phyloP scores from a whole-genome alignment of 169 alveolate genomes.

The Cystoisospora suis region DNA sequence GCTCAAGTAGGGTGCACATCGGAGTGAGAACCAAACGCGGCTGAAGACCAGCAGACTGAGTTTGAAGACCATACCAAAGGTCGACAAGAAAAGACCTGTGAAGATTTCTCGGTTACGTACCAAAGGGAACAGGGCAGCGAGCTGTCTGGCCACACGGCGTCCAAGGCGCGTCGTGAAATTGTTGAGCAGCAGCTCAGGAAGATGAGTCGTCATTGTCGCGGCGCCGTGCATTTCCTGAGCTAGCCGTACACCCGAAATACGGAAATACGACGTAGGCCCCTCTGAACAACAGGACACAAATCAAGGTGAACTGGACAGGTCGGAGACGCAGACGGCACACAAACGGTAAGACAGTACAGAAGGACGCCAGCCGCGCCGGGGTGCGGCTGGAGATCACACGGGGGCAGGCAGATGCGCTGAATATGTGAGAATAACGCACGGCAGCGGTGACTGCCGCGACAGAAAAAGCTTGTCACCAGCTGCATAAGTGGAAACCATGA shows the following conservation, averaged over 20 bases:
- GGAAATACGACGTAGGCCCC: conserved; percentile 66
- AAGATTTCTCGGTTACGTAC: too few species aligned
- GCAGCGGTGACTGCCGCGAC: not conserved
- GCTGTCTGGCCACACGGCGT: conserved; percentile 95
- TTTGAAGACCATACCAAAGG: too few species aligned
- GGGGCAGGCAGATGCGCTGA: not conserved
- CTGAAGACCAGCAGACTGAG: too few species aligned
- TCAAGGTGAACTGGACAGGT: not conserved
- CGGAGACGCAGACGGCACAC: not conserved
- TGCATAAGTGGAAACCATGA: not conserved
- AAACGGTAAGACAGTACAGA: not conserved
- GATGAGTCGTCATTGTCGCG: conserved; percentile 54
- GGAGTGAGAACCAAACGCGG: too few species aligned
- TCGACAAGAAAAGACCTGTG: too few species aligned
- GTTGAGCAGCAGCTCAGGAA: conserved; percentile 95
- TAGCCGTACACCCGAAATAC: conserved; percentile 55
- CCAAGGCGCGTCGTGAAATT: conserved; percentile 97
- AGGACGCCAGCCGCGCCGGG: not conserved
- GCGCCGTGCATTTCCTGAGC: conserved; percentile 63
- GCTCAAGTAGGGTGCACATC: too few species aligned
- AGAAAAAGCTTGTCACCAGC: not conserved
- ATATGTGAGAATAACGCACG: not conserved
- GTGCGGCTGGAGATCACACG: not conserved
- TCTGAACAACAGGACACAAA: conserved; percentile 24
- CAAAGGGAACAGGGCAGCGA: conserved; percentile 95